Evolutionary conservation across 2,329 filamentous ascomycete genomes (phyloP).

Genomic region (Pseudogymnoascus sp.): DNA sequence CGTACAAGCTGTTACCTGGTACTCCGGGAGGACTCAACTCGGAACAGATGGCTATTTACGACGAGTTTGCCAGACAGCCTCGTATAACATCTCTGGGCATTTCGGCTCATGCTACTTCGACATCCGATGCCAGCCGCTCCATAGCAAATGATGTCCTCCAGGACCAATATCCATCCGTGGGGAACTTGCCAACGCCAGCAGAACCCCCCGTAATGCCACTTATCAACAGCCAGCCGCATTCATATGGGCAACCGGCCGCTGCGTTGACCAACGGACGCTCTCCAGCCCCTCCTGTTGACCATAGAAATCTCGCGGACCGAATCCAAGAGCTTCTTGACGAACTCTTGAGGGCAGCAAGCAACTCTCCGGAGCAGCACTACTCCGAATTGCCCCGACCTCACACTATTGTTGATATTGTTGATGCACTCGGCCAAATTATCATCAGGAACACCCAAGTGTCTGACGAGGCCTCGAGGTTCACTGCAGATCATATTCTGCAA

Average conservation of each 20-base stretch:
- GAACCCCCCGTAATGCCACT: conserved; percentile 47
- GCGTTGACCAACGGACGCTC: conserved; percentile 43
- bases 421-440: conserved; percentile 52
- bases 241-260: conserved; percentile 46
- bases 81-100: conserved; percentile 52
- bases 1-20: conserved; percentile 73
- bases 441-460: conserved; percentile 55
- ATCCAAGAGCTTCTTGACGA: conserved; percentile 51
- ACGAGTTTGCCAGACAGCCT: conserved; percentile 86
- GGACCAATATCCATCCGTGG: conserved; percentile 50
- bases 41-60: conserved; percentile 91
- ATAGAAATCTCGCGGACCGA: conserved; percentile 43
- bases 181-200: conserved; percentile 48
- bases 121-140: conserved; percentile 52
- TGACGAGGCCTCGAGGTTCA: conserved; percentile 50
- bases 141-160: conserved; percentile 56
- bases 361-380: conserved; percentile 51
- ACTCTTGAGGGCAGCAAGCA: conserved; percentile 44
- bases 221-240: conserved; percentile 43
- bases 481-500: conserved; percentile 50
- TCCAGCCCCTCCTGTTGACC: conserved; percentile 38
- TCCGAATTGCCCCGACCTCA: conserved; percentile 49
- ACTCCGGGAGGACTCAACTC: conserved; percentile 65
- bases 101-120: conserved; percentile 45
- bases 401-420: conserved; percentile 52